phyloP scores from a whole-genome alignment of 257 asterid genomes.

The Craterostigma plantagineum region DNA sequence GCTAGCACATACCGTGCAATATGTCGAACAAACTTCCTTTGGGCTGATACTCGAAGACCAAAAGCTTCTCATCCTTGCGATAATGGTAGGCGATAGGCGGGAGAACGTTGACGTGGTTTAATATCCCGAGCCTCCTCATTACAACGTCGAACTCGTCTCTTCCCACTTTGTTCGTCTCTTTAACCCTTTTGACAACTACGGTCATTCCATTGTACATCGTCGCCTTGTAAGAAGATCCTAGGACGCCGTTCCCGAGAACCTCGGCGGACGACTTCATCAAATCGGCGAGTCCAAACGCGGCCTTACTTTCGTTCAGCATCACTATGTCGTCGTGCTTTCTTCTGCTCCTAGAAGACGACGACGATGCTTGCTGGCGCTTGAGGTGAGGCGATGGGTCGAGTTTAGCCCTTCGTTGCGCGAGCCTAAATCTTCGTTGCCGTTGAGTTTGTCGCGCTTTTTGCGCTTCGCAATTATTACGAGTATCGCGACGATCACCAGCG shows the following conservation, averaged over 20 bases:
- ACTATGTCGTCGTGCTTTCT: conserved; percentile 25
- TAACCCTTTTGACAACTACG: conserved; percentile 65
- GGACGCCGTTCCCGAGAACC: conserved; percentile 41
- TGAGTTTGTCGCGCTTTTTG: conserved; percentile 2
- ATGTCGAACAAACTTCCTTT: conserved; percentile 38
- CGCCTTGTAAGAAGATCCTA: conserved; percentile 62
- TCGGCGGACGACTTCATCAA: conserved; percentile 79
- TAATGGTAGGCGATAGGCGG: conserved; percentile 63
- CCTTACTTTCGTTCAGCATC: conserved; percentile 34
- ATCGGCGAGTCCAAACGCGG: conserved; percentile 51
- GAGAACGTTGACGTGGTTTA: conserved; percentile 43
- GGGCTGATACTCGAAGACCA: conserved; percentile 41
- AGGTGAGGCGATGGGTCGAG: too few species aligned
- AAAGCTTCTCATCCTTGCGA: conserved; percentile 60
- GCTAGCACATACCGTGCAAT: conserved; percentile 43
- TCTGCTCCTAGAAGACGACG: conserved; percentile 10
- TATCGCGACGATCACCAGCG: conserved; percentile 17
- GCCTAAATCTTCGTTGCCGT: too few species aligned
- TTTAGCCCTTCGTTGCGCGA: too few species aligned
- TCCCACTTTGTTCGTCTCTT: conserved; percentile 29
- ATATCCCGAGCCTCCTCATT: conserved; percentile 36
- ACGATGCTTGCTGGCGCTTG: conserved; percentile 9
- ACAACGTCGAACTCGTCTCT: conserved; percentile 48
- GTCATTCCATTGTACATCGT: conserved; percentile 32
- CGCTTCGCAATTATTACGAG: conserved; percentile 18